These are phyloP conservation scores for Salvia hispanica DNA, from an alignment of 257 asterid genomes.

Conservation along the genomic window DNA sequence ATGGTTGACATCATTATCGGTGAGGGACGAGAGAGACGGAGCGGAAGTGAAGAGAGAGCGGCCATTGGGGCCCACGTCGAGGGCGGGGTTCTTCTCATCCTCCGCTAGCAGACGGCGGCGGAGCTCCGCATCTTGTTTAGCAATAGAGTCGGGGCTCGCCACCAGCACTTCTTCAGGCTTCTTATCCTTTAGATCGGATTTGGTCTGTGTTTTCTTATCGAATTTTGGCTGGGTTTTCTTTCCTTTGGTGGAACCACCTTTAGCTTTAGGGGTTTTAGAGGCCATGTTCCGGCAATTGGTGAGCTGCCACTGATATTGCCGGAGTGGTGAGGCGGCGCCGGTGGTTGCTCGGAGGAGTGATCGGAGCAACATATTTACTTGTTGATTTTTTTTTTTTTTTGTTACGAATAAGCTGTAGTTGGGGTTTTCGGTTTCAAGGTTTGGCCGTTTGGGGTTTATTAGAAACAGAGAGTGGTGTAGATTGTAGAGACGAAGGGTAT, in stretches of 20 bases:
- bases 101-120: slow-evolving; percentile 76
- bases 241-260: slow-evolving; percentile 35
- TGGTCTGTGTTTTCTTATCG: slow-evolving; percentile 45
- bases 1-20: slow-evolving; percentile 52
- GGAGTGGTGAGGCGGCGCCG: slow-evolving; percentile 37
- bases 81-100: slow-evolving; percentile 67
- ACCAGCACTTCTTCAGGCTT: slow-evolving; percentile 42
- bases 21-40: slow-evolving; percentile 56
- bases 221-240: slow-evolving; percentile 48
- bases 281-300: slow-evolving; percentile 51
- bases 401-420: background rate
- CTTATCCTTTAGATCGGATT: slow-evolving; percentile 46
- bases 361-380: slow-evolving; percentile 59
- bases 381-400: background rate
- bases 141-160: slow-evolving; percentile 37
- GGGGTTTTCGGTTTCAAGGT: slow-evolving; percentile 3
- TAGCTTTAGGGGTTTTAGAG: slow-evolving; percentile 43
- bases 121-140: slow-evolving; percentile 51
- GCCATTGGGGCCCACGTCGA: slow-evolving; percentile 77
- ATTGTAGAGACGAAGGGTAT: too few relatives aligned
- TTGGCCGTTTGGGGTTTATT: slow-evolving; percentile 22
- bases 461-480: too few relatives aligned
- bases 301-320: slow-evolving; percentile 38
- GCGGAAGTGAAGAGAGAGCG: slow-evolving; percentile 73
- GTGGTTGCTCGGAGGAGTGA: slow-evolving; percentile 65